A percentile compares a stretch with the other conserved stretches of the same genome.
These are phyloP conservation scores for Aspergillus neotritici DNA, from an alignment of 2,329 filamentous ascomycete species.

Conservation along the genomic window DNA sequence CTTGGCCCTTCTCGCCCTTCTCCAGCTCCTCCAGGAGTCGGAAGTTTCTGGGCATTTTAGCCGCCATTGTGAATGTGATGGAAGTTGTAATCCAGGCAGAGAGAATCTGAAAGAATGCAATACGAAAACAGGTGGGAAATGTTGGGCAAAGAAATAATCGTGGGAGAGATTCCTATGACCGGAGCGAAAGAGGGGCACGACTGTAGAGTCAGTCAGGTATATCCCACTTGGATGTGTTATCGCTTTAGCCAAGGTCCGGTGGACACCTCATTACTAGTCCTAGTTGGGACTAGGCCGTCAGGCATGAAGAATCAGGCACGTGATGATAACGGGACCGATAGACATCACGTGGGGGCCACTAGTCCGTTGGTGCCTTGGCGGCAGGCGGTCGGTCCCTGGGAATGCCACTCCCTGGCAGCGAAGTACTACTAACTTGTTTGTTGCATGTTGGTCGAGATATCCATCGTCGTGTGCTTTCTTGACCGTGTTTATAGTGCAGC, in stretches of 20 bases:
- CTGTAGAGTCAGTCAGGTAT: too few species aligned
- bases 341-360: constrained; percentile 13
- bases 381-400: constrained; percentile 5
- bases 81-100: neutral
- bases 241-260: too few species aligned
- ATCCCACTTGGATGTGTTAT: too few species aligned
- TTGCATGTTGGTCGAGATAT: constrained; percentile 1
- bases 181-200: constrained; percentile 17
- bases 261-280: too few species aligned
- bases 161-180: constrained; percentile 10
- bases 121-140: neutral
- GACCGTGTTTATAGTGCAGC: too few species aligned
- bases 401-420: constrained; percentile 13
- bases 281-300: neutral
- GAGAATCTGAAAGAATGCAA: neutral
- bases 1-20: constrained; percentile 96
- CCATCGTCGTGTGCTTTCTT: neutral
- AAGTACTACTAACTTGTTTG: constrained; percentile 5
- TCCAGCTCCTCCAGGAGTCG: constrained; percentile 94
- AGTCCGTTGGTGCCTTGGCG: constrained; percentile 17
- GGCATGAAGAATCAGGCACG: constrained; percentile 6
- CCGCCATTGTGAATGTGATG: constrained; percentile 44
- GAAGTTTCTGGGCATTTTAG: constrained; percentile 92
- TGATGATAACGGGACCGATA: constrained; percentile 12
- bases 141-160: neutral